Base-by-base conservation (phyloP, 306 rosid species). In the Trifolium repens region DNA sequence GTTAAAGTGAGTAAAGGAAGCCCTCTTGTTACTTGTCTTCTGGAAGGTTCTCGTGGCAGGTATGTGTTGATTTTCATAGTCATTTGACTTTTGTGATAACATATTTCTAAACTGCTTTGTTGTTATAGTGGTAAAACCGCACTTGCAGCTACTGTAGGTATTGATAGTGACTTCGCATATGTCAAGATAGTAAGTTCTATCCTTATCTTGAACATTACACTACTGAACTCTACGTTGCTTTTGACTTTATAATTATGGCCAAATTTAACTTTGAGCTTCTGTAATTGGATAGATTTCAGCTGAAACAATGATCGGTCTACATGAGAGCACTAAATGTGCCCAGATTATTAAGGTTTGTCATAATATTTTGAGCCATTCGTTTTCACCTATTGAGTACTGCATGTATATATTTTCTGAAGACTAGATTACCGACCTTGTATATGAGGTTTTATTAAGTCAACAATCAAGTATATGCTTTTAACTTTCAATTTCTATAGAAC, bases 11-110 rank as follows among this genome's bases (percentile, higher is more conserved):
- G 99, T 80, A 83, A 85, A 81, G 96, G 97, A 89, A 92, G 98
- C 83, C 96, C 99, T 4, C 89, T 96, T 72, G 89, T 92, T 80
- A 88, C 96, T 53, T 89, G 98, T 83, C 99, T 96, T 83, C 87
- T 96, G 69, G 99, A 92, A 88, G 99, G 99, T 59, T 87, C 92
- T 15, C 87, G 92, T 72, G 98, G 99, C 91, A 96, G 98, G 99
- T 96, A 83, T 37, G 68, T 57, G 5, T 24, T 62, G 43, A 52
- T 67, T 32, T 75, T 60, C 75, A 44, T 37, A 49, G 46, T 62
- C 52, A 75, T 54, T 79, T 72, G 34, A 46, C 57, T 71, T 76
- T 76, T 57, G 77, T 67, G 32, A 54, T 75, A 71, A 71, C 60
- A 72, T 9, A 32, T 62, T 73, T 78, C 85, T 89, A 79, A 67